Base-by-base conservation (phyloP, 495 filamentous ascomycete species). In the Lasiosphaeria miniovina region DNA sequence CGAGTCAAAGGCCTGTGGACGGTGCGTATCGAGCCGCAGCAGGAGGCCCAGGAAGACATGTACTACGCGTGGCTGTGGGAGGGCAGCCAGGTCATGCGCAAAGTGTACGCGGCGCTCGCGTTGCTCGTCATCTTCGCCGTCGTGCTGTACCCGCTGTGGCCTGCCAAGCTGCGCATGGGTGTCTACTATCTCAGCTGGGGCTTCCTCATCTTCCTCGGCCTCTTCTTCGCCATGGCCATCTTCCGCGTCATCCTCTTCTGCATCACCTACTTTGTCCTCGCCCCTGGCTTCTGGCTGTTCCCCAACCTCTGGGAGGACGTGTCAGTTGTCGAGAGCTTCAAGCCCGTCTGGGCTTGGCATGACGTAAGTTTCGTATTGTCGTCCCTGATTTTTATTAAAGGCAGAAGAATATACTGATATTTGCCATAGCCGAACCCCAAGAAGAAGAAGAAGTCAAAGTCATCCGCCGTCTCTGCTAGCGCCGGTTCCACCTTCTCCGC, bases 291-390 rank as follows among this genome's bases (percentile, higher is more conserved):
- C 35, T 99, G 95, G 95, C 80, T 99, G 49, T 99, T 91, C 80
- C 95, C 95, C 49, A 99, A 99, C 70, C 73, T 99, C 24, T 99
- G 97, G 75, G 95, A 98, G 74, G 95, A 99, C 71, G 95, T 99
- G 49, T 94, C 93, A 7, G 97, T 99, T 75, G 88, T 98, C 68
- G 95, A 99, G 61, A 95, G 90, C 74, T 99, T 99, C 80, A 88
- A 88, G 75, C 95, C 95, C 33, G 72, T 94, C 38, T 98, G 95
- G 93, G 95, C 90, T 53, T 99, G 95, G 95, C 94, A 98, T 73
- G 91, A 98, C 87, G 94, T 96, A 74, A 65, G 81, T 72, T 51
- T 36, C 36, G 24, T 36, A 3, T 43, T 57, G 15, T 46, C 36
- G 33, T 53, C 35, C 24, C 24, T 24, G 24, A 24, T 24, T 24